Evolutionary conservation across 2,329 filamentous ascomycete genomes (phyloP).

Genomic region (Anthostomella pinea): DNA sequence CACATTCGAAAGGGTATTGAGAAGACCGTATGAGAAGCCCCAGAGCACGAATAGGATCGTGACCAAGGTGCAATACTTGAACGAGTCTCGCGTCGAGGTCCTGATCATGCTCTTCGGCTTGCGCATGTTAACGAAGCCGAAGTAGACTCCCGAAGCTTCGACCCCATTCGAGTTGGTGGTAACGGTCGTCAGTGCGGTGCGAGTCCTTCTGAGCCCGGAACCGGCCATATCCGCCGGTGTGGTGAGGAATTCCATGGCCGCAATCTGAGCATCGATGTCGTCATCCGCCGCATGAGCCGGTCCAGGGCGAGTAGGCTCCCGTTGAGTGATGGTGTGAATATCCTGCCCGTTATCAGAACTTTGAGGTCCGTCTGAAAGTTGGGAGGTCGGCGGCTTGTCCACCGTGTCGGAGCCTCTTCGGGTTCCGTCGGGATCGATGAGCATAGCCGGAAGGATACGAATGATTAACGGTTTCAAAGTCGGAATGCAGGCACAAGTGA

Average conservation of each 20-base stretch:
- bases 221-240: slow-evolving; percentile 35
- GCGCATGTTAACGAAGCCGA: slow-evolving; percentile 73
- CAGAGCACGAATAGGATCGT: slow-evolving; percentile 83
- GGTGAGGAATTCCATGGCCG: slow-evolving; percentile 46
- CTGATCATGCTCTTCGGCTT: slow-evolving; percentile 69
- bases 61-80: slow-evolving; percentile 71
- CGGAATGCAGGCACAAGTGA: slow-evolving; percentile 89
- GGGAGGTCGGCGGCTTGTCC: slow-evolving; percentile 24
- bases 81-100: slow-evolving; percentile 59
- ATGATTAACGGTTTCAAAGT: slow-evolving; percentile 83
- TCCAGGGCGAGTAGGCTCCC: slow-evolving; percentile 10
- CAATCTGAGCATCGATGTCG: slow-evolving; percentile 29
- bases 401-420: slow-evolving; percentile 28
- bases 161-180: slow-evolving; percentile 32
- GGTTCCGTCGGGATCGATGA: slow-evolving; percentile 50
- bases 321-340: slow-evolving; percentile 8
- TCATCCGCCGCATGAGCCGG: slow-evolving; percentile 14
- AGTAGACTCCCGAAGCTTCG: slow-evolving; percentile 55
- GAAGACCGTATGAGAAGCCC: slow-evolving; percentile 85
- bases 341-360: slow-evolving; percentile 22
- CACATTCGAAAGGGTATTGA: slow-evolving; percentile 75
- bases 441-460: slow-evolving; percentile 55
- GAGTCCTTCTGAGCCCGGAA: slow-evolving; percentile 18
- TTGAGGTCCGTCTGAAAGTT: slow-evolving; percentile 18
- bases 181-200: slow-evolving; percentile 32